Evolutionary conservation across 164 flowering plant species (phyloP).

Genomic region (Aristolochia fimbriata): DNA sequence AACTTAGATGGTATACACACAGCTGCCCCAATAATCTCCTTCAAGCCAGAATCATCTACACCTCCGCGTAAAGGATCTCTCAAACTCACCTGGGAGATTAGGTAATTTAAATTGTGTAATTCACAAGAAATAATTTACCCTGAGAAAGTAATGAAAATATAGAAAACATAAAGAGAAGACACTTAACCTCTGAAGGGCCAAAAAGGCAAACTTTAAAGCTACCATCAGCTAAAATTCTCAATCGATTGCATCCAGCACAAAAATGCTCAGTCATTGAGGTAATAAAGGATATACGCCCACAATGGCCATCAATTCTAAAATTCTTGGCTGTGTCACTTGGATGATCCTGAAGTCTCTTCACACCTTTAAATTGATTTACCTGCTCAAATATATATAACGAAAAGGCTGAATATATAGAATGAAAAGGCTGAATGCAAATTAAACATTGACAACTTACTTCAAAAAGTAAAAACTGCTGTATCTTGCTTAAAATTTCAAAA

Average conservation of each 20-base stretch:
- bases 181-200: conserved; percentile 90
- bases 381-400: conserved; percentile 20
- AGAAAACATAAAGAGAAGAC: not conserved
- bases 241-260: conserved; percentile 95
- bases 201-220: conserved; percentile 96
- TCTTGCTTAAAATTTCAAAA: too few species aligned
- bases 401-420: not conserved
- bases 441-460: not conserved
- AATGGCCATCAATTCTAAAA: conserved; percentile 63
- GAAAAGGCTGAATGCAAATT: not conserved
- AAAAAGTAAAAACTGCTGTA: too few species aligned
- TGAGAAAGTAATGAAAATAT: not conserved
- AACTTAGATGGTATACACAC: conserved; percentile 29
- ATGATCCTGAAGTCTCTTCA: conserved; percentile 67
- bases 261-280: conserved; percentile 99
- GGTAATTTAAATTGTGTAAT: not conserved
- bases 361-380: conserved; percentile 37
- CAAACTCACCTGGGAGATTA: conserved; percentile 55
- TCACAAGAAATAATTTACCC: not conserved
- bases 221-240: conserved; percentile 92
- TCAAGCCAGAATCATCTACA: conserved; percentile 61
- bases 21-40: conserved; percentile 77
- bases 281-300: conserved; percentile 83
- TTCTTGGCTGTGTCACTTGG: conserved; percentile 91
- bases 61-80: conserved; percentile 89